phyloP scores from a whole-genome alignment of 2,329 filamentous ascomycete species.

The Geosmithia putterillii region DNA sequence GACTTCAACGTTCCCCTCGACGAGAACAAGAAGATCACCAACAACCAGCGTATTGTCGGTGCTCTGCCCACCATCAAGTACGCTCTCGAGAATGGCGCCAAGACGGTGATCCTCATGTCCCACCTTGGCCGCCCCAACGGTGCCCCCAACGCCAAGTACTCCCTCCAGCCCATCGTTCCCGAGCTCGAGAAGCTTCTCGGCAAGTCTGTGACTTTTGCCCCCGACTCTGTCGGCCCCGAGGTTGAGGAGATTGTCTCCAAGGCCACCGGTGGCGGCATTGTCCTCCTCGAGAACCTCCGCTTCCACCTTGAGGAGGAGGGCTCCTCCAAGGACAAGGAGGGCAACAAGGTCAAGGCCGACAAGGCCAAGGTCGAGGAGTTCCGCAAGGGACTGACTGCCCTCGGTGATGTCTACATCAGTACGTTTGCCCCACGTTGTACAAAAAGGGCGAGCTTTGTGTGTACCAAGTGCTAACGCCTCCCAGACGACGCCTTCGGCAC shows the following conservation, averaged over 20 bases:
- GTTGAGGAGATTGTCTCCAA: conserved; percentile 83
- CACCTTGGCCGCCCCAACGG: conserved; percentile 95
- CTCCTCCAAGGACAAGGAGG: conserved; percentile 82
- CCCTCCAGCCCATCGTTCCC: conserved; percentile 78
- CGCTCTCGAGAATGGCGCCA: conserved; percentile 79
- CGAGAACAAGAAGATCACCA: conserved; percentile 84
- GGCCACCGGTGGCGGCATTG: conserved; percentile 67
- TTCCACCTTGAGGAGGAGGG: conserved; percentile 99
- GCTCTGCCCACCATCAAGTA: conserved; percentile 93
- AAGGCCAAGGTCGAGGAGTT: conserved; percentile 87
- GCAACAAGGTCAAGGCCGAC: conserved; percentile 97
- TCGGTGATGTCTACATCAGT: conserved; percentile 97
- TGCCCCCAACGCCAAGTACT: conserved; percentile 84
- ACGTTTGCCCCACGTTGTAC: conserved; percentile 22
- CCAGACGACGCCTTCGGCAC: conserved; percentile 96
- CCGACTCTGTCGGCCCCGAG: conserved; percentile 82
- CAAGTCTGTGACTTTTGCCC: conserved; percentile 75
- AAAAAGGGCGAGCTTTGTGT: neutral
- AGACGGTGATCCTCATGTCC: conserved; percentile 93
- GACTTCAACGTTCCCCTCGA: conserved; percentile 99
- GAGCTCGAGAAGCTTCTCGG: conserved; percentile 86
- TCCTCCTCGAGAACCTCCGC: conserved; percentile 93
- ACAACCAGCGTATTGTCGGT: conserved; percentile 96
- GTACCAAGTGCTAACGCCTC: neutral
- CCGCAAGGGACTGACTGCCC: conserved; percentile 84